Conservation (phyloP, 2,329 filamentous ascomycete species). For the Pestalotiopsis fici region DNA sequence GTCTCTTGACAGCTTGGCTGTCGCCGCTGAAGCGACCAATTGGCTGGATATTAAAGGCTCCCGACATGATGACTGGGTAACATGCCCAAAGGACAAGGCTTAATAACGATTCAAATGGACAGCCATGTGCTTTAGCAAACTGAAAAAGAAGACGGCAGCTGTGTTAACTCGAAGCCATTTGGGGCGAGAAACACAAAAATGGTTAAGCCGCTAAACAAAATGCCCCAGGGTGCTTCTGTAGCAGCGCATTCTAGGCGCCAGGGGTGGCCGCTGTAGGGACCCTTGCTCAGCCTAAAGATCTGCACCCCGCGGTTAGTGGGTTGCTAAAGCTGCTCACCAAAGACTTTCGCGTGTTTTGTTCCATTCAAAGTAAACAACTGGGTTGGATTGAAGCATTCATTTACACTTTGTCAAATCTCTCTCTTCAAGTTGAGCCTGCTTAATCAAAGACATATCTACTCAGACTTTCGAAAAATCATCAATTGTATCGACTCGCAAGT, state of each 20-base stretch:
- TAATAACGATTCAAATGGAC: not conserved
- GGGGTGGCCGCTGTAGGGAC: not conserved
- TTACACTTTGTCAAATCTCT: not conserved
- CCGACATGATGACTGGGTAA: conserved; percentile 15
- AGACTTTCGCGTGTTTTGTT: not conserved
- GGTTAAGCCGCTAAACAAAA: not conserved
- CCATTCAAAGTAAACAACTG: conserved; percentile 1
- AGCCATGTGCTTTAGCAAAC: not conserved
- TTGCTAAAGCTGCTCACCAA: not conserved
- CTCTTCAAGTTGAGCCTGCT: not conserved
- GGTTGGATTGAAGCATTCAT: not conserved
- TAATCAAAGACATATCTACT: not conserved
- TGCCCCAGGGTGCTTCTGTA: not conserved
- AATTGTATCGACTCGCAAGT: not conserved
- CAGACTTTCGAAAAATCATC: not conserved
- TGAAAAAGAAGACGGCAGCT: not conserved
- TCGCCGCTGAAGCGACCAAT: conserved; percentile 66
- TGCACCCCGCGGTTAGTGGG: conserved; percentile 3
- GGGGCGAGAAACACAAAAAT: not conserved
- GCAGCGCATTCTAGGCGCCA: not conserved
- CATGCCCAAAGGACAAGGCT: not conserved
- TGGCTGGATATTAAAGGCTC: conserved; percentile 66
- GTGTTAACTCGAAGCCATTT: not conserved
- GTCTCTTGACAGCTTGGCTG: conserved; percentile 72
- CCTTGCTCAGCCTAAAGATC: not conserved